These are phyloP conservation scores for Saururus chinensis DNA, from an alignment of 164 flowering plant genomes.

Conservation along the genomic window DNA sequence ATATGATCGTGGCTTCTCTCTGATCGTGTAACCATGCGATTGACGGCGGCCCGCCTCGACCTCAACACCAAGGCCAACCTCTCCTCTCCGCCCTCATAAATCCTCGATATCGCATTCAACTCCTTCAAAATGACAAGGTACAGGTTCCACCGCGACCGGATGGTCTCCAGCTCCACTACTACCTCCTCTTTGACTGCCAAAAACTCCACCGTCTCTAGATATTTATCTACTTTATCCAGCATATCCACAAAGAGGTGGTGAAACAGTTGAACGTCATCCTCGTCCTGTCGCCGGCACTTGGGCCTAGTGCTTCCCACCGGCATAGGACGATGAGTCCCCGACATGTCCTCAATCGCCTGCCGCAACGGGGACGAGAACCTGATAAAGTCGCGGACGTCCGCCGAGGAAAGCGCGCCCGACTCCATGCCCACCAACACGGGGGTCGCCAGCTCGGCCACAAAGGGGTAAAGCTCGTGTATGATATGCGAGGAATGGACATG, in stretches of 20 bases:
- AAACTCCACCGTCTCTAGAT: slow-evolving; percentile 36
- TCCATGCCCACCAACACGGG: slow-evolving; percentile 29
- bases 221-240: slow-evolving; percentile 30
- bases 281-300: slow-evolving; percentile 17
- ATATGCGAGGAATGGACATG: slow-evolving; percentile 11
- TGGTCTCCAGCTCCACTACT: slow-evolving; percentile 20
- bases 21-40: slow-evolving; percentile 39
- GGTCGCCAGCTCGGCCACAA: slow-evolving; percentile 50
- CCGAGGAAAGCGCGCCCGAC: slow-evolving; percentile 11
- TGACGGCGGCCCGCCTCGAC: slow-evolving; percentile 29
- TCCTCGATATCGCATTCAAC: slow-evolving; percentile 38
- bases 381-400: slow-evolving; percentile 45
- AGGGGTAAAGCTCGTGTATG: slow-evolving; percentile 48
- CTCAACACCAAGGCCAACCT: slow-evolving; percentile 31
- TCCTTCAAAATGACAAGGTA: slow-evolving; percentile 62
- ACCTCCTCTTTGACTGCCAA: slow-evolving; percentile 12
- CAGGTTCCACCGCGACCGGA: slow-evolving; percentile 25
- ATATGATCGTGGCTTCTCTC: slow-evolving; percentile 47
- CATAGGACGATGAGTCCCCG: slow-evolving; percentile 19
- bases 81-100: slow-evolving; percentile 44
- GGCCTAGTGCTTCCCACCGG: slow-evolving; percentile 10
- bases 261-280: too few species aligned
- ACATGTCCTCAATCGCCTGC: slow-evolving; percentile 24
- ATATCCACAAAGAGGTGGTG: slow-evolving; percentile 31
- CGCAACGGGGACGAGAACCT: slow-evolving; percentile 42